phyloP scores from a whole-genome alignment of 306 rosid genomes.

The Lablab purpureus region DNA sequence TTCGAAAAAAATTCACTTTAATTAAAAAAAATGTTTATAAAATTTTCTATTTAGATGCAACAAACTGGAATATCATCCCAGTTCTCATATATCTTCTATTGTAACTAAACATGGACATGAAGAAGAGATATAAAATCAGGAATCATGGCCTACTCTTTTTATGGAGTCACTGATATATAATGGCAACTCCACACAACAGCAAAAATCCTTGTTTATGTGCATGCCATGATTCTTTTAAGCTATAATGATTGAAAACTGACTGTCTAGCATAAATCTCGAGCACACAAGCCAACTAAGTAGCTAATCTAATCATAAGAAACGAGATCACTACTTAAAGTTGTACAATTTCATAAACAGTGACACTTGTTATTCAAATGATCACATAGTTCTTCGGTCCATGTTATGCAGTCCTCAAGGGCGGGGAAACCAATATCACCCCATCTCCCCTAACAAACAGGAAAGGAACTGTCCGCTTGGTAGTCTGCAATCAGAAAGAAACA shows the following conservation, averaged over 20 bases:
- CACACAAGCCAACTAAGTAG: slow-evolving; percentile 33
- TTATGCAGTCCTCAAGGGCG: slow-evolving; percentile 94
- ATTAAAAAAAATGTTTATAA: no score
- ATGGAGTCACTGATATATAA: slow-evolving; percentile 33
- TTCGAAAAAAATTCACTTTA: neutral
- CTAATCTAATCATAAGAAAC: slow-evolving; percentile 45
- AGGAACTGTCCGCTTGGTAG: slow-evolving; percentile 88
- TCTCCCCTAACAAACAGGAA: slow-evolving; percentile 98
- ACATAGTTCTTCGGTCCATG: slow-evolving; percentile 39
- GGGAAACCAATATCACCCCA: slow-evolving; percentile 97
- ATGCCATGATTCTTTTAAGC: slow-evolving; percentile 43
- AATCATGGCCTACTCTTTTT: slow-evolving; percentile 27
- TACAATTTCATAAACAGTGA: slow-evolving; percentile 35
- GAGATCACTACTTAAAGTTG: slow-evolving; percentile 39
- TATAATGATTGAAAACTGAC: slow-evolving; percentile 19
- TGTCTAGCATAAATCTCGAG: slow-evolving; percentile 38
- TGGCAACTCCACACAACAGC: slow-evolving; percentile 35
- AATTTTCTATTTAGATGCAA: no score
- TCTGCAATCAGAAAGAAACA: slow-evolving; percentile 61
- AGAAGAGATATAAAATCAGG: slow-evolving; percentile 30
- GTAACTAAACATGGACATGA: slow-evolving; percentile 9
- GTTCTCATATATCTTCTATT: neutral
- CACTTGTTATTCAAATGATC: slow-evolving; percentile 37
- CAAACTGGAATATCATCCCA: neutral
- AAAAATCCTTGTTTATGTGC: slow-evolving; percentile 40